Conservation (phyloP, 2,329 filamentous ascomycete genomes). For the Cladobotryum protrusum region DNA sequence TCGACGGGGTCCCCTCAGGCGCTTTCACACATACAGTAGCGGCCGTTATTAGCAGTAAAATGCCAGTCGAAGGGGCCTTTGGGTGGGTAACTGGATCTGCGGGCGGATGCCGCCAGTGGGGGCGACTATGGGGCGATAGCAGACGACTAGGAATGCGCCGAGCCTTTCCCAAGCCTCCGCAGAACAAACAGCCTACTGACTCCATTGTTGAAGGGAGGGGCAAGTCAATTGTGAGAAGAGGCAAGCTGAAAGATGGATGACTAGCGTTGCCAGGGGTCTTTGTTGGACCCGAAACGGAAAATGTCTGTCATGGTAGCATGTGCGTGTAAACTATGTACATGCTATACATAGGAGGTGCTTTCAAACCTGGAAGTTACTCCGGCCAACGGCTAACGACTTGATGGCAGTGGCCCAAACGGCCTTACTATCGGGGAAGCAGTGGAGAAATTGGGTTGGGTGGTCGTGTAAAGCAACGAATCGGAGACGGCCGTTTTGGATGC, state of each 20-base stretch:
- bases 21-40: background rate
- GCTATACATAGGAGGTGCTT: no score
- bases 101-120: background rate
- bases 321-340: no score
- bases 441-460: background rate
- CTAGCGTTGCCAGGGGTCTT: no score
- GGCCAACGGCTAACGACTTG: background rate
- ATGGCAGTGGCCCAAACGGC: background rate
- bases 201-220: no score
- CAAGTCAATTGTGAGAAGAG: background rate
- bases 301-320: no score
- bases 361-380: background rate
- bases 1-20: background rate
- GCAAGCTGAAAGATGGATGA: background rate
- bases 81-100: background rate
- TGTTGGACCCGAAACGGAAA: no score
- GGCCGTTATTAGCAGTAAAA: background rate
- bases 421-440: conserved; percentile 4
- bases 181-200: no score
- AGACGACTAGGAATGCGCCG: background rate
- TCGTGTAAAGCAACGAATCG: no score
- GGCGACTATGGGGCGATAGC: background rate
- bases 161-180: background rate
- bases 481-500: no score
- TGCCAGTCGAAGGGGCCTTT: background rate